These are phyloP conservation scores for Piper longum DNA, from an alignment of 164 flowering plant genomes.

Conservation along the genomic window DNA sequence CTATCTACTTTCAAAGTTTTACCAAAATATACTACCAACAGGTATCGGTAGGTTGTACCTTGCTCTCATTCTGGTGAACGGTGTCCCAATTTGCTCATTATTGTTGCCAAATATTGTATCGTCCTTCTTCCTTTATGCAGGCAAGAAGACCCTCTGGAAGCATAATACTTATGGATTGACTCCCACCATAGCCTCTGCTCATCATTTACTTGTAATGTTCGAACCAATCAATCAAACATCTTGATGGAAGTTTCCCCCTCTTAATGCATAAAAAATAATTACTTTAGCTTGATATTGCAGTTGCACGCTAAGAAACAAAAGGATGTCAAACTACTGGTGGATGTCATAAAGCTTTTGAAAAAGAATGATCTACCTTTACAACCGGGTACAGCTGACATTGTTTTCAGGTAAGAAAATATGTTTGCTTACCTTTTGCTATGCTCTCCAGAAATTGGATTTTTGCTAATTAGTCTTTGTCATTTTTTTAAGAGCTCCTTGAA, in stretches of 20 bases:
- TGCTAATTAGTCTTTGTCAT: no score
- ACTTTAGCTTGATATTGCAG: conserved; percentile 23
- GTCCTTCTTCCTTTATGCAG: conserved; percentile 23
- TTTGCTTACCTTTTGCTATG: no score
- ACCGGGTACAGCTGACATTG: conserved; percentile 88
- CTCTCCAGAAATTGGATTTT: no score
- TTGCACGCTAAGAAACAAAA: conserved; percentile 62
- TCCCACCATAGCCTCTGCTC: conserved; percentile 63
- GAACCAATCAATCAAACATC: not conserved
- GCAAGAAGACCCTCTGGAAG: conserved; percentile 58
- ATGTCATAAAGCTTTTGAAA: conserved; percentile 57
- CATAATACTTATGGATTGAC: conserved; percentile 74
- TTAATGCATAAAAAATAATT: not conserved
- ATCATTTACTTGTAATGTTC: conserved; percentile 55
- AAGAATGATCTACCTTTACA: conserved; percentile 62
- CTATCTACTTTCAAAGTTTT: not conserved
- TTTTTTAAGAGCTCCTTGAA: not conserved
- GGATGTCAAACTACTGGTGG: conserved; percentile 53
- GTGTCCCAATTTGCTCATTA: not conserved
- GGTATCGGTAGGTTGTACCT: not conserved
- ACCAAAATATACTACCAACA: not conserved
- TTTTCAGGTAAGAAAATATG: conserved; percentile 49
- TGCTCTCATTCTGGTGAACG: not conserved
- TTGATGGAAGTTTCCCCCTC: not conserved
- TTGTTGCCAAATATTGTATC: not conserved